Base-by-base conservation (phyloP, 2,329 filamentous ascomycete species). In the Lachnellula arida region DNA sequence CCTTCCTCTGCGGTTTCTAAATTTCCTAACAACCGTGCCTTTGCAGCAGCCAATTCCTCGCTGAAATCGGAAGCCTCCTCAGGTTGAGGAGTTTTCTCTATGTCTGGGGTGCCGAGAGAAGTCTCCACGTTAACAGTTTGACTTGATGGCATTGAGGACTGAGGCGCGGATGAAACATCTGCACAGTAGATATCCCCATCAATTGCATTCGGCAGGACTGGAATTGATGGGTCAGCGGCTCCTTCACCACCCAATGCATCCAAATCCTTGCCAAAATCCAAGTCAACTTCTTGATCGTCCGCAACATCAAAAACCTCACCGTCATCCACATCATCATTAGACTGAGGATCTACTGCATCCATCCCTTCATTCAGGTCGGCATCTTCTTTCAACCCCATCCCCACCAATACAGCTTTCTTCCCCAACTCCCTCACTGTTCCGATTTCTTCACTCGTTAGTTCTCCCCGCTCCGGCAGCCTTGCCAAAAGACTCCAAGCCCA, bases 401-500 rank as follows among this genome's bases (percentile, higher is more conserved):
- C 55, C 73, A 74, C 19, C 66, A 62, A 84, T 68, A 87, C 83
- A 0, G 91, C 91, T 61, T 85, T 81, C 71, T 91, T 90, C 0
- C 88, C 91, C 35, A 97, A 71, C 56, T 94, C 89, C 50, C 93
- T 80, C 28, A 97, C 76, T 65, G 85, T 83, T 5, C 85, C 86
- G 34, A 96, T 82, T 66, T 94, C 88, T 44, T 84, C 81, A 60
- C 89, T 87, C 58, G 84, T 82, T 69, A 97, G 75, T 70, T 89
- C 85, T 1, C 91, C 91, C 9, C 83, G 75, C 37, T 89, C 88
- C 0, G 88, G 86, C 56, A 93, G 78, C 55, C 85, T 81, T 2
- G 88, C 90, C 46, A 97, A 76, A 55, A 96, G 72, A 0, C 87
- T 85, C 92, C 91, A 97, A 4, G 89, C 76, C 93, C 93, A 97